Evolutionary conservation across 2,329 filamentous ascomycete genomes (phyloP), one percentile per base, ranked within the genome.

Genomic region (Botrytis byssoidea): DNA sequence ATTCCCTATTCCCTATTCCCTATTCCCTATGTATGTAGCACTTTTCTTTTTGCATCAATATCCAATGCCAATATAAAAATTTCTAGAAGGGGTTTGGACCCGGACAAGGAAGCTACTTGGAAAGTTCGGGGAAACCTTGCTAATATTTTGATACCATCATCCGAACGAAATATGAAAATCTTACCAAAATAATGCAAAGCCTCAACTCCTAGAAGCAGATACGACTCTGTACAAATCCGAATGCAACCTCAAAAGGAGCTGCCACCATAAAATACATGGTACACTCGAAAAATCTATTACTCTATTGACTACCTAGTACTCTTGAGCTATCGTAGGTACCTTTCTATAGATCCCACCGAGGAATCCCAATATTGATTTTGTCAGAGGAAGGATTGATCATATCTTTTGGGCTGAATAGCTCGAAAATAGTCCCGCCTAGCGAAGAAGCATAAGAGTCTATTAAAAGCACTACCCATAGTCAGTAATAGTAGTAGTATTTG

Each of bases 91-190:
- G 42, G 42, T 46, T 66, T 44, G 46, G 59, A 32, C 35, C 66
- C 66, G 40, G 29, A 59, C 55, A 57, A 67, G 63, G 70, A 55
- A 68, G 64, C 29, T 48, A n/a, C 35, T 63, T 48, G 9, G 14
- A 29, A 67, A 48, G 46, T 67, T 65, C 37, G 70, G 70, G 61
- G 70, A 71, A 71, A 55, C 70, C 70, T 71, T 71, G 70, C 25
- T 57, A 25, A 32, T 35, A 10, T 55, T 57, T 48, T 51, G 44
- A 37, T 37, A 44, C 29, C 14, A n/a, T 64, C 46, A 42, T 57
- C 22, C 20, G 9, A 16, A 37, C 22, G 61, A 51, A 51, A 67
- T 67, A 18, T 44, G 32, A 67, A 67, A 29, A 67, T 51, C 64
- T 67, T 14, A n/a, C 64, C 44, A 51, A 32, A 51, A 51, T 37